A percentile compares a stretch with the other conserved stretches of the same genome.
phyloP scores from a whole-genome alignment of 441 rosid species.

The Aleurites moluccanus region DNA sequence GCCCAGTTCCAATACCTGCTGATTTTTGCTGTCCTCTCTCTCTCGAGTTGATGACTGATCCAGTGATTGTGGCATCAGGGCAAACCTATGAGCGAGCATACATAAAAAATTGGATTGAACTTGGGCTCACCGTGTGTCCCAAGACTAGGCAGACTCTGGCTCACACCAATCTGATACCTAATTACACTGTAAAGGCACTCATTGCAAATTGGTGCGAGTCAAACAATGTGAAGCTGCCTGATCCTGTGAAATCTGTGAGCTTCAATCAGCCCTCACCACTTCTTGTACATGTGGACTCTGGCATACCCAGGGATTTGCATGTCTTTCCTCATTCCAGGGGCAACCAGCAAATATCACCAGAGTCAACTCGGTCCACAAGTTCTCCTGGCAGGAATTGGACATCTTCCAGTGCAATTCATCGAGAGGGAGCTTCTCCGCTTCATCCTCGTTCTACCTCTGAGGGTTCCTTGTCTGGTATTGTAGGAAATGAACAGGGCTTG shows the following conservation, averaged over 20 bases:
- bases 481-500: constrained; percentile 44
- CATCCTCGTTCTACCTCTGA: constrained; percentile 63
- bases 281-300: constrained; percentile 51
- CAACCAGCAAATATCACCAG: constrained; percentile 47
- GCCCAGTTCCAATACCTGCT: constrained; percentile 70
- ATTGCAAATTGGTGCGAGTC: constrained; percentile 91
- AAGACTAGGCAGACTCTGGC: constrained; percentile 75
- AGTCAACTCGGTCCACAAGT: constrained; percentile 43
- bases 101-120: constrained; percentile 84
- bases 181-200: constrained; percentile 85
- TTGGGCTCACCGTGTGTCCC: constrained; percentile 89
- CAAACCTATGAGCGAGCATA: constrained; percentile 90
- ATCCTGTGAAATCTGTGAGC: constrained; percentile 53
- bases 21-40: constrained; percentile 95
- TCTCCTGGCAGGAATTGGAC: constrained; percentile 45
- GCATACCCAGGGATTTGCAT: constrained; percentile 33
- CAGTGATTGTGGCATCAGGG: constrained; percentile 91
- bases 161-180: constrained; percentile 76
- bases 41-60: constrained; percentile 95
- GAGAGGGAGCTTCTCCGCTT: constrained; percentile 53
- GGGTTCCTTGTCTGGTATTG: constrained; percentile 43
- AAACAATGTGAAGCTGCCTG: constrained; percentile 72
- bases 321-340: constrained; percentile 35
- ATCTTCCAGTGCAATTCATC: constrained; percentile 42
- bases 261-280: constrained; percentile 59